Base-by-base conservation (phyloP, 805 yeast species). In the Komagataella pseudopastoris region DNA sequence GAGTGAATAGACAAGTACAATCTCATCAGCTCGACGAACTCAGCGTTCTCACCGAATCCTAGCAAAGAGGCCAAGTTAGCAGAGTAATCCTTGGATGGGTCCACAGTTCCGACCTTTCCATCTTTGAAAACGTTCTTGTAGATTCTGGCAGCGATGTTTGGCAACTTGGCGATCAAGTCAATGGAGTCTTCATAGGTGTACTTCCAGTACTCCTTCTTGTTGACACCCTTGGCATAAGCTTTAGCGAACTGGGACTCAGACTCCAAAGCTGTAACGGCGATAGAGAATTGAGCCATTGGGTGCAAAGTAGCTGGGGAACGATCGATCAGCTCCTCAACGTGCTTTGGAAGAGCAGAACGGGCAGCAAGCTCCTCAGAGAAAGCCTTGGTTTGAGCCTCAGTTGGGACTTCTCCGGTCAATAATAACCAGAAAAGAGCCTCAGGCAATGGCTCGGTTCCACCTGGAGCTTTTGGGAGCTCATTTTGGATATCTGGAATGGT, bases 281-380 rank as follows among this genome's bases (percentile, higher is more conserved):
- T 83, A 57, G 89, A 81, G 65, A 85, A 82, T 73, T 85, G 95
- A 52, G 95, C 90, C 95, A 85, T 85, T 71, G 95, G 93, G 71
- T 86, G 93, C 63, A 86, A 74, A 65, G 78, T 70, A 55, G 81
- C 73, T 65, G 95, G 95, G 58, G 84, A 75, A 63, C 78, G 75
- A 75, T 85, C 89, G 59, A 85, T 73, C 55, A 85, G 68, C 60
- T 81, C 83, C 61, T 72, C 75, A 57, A 85, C 91, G 66, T 85
- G 90, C 63, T 80, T 80, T 66, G 95, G 95, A 59, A 85, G 71
- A 60, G 77, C 78, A 44, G 89, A 72, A 71, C 89, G 82, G 51
- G 88, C 84, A 59, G 89, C 89, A 57, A 86, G 74, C 70, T 85
- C 93, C 52, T 79, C 82, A 55, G 86, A 78, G 53, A 85, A 76